Base-by-base conservation (phyloP, 106 monocot genomes). In the Acorus calamus region DNA sequence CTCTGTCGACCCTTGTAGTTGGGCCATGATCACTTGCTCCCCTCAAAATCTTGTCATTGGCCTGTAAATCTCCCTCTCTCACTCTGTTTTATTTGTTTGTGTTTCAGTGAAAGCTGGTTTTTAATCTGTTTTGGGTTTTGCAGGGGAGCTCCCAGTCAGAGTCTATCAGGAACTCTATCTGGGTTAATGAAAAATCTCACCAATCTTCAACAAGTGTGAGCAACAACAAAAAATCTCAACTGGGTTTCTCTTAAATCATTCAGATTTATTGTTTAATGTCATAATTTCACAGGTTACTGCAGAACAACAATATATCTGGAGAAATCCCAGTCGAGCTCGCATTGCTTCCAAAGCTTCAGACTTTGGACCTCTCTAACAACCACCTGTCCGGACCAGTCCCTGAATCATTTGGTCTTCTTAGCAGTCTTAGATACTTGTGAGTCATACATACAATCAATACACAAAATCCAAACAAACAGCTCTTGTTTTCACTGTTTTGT, bases 1-100 rank as follows among this genome's bases (percentile, higher is more conserved):
- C 69, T 94, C 90, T 43, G 94, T 84, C 12, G 94, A 94, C 64
- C 94, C 94, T 48, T 94, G 94, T 52, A 94, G 94, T 73, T 94
- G 94, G 94, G 78, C 94, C 57, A 84, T 90, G 90, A 80, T 94
- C 73, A 94, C 94, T 57, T 94, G 94, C 70, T 94, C 94, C 46
- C 66, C 87, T 8, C 69, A 87, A 56, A 94, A 90, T 48, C 82
- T 77, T 28, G 94, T 94, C 57, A 78, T 94, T 62, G 79, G 74
- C 76, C 65, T 94, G 94, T 94, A 66, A 73, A 62, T 8, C 54
- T 9, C 47, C 49, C 12, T 11, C 42, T 7, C 28, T 47, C 14
- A 49, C 59, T 50, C 4, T 13, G 45, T 59, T 62, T 51, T 60
- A 57, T 12, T 47, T 14, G 55, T 63, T 49, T 53, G 49, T n/a